Evolutionary conservation across 345 rosid genomes (phyloP).

Genomic region (Boechera stricta): DNA sequence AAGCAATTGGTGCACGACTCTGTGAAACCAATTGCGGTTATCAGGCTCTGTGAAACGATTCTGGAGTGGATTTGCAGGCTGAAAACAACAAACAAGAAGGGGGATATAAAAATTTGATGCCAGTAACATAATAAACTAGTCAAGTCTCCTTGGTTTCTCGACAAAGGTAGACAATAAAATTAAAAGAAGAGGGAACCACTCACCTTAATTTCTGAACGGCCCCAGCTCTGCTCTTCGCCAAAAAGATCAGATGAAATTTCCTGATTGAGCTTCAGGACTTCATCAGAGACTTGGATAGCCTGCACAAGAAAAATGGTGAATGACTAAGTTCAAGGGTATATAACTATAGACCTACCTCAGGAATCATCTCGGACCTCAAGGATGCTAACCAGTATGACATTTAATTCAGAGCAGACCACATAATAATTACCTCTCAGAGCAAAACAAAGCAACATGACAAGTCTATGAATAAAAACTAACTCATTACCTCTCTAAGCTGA

Average conservation of each 20-base stretch:
- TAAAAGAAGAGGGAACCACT: slow-evolving; percentile 37
- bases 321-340: slow-evolving; percentile 3
- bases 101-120: background rate
- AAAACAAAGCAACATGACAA: background rate
- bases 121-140: background rate
- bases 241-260: slow-evolving; percentile 76
- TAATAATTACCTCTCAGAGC: background rate
- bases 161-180: background rate
- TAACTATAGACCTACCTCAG: too few species aligned
- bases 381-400: too few species aligned
- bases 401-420: background rate
- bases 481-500: slow-evolving; percentile 67
- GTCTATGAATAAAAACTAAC: background rate
- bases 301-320: slow-evolving; percentile 29
- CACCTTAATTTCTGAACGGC: slow-evolving; percentile 65
- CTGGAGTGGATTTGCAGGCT: slow-evolving; percentile 60
- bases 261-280: slow-evolving; percentile 63
- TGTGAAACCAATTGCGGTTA: slow-evolving; percentile 97
- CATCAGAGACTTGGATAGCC: slow-evolving; percentile 62
- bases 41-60: slow-evolving; percentile 79
- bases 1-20: slow-evolving; percentile 62
- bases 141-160: background rate
- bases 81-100: slow-evolving; percentile 33
- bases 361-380: too few species aligned
- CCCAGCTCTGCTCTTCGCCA: slow-evolving; percentile 83